Evolutionary conservation across 169 alveolate genomes (phyloP).

Genomic region (Neospora caninum): DNA sequence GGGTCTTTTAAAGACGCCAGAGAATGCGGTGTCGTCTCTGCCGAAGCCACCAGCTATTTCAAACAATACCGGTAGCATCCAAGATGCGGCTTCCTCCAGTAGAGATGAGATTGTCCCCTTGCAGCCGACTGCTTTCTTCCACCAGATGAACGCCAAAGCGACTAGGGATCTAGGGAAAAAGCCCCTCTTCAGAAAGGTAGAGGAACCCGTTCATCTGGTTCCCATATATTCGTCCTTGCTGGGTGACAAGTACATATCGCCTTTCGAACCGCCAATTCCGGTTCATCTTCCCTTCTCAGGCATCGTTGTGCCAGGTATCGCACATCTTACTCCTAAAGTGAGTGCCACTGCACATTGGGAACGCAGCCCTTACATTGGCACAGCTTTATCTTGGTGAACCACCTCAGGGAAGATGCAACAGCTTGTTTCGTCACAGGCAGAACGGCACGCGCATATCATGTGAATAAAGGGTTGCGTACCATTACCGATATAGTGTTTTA

Average conservation of each 20-base stretch:
- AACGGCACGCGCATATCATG: too few species aligned
- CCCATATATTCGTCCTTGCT: background rate
- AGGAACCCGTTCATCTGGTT: background rate
- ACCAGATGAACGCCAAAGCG: background rate
- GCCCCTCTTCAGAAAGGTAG: background rate
- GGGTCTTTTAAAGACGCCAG: background rate
- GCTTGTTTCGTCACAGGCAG: too few species aligned
- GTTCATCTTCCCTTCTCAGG: background rate
- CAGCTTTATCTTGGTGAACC: too few species aligned
- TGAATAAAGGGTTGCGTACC: too few species aligned
- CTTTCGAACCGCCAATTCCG: background rate
- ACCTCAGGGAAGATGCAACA: too few species aligned
- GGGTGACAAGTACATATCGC: background rate
- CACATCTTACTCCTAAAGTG: background rate
- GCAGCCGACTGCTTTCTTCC: too few species aligned
- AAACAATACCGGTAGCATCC: background rate
- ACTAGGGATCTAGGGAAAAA: background rate
- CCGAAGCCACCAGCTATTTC: background rate
- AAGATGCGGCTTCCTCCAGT: background rate
- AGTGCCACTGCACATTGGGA: background rate
- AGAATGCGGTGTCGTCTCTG: background rate
- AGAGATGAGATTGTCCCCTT: too few species aligned
- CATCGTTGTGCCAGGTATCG: slow-evolving; percentile 7
- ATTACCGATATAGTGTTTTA: too few species aligned
- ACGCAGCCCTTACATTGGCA: background rate